Evolutionary conservation across 345 rosid genomes (phyloP).

Genomic region (Laguncularia racemosa): DNA sequence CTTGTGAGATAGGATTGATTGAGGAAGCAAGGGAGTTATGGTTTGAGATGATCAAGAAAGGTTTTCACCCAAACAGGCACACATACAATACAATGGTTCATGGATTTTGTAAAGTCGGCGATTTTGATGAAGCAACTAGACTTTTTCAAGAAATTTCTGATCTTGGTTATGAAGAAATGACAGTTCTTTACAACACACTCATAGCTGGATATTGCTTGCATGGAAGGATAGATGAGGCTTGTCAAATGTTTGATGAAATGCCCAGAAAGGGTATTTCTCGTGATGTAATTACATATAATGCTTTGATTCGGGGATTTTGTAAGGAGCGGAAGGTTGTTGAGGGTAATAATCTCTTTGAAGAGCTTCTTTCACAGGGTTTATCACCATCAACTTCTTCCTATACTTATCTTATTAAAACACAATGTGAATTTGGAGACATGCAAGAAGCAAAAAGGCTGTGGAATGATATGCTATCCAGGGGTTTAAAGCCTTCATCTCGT

Average conservation of each 20-base stretch:
- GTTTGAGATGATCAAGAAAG: constrained; percentile 44
- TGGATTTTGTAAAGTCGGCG: constrained; percentile 23
- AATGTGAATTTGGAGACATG: constrained; percentile 22
- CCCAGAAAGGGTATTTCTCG: constrained; percentile 36
- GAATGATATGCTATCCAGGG: constrained; percentile 25
- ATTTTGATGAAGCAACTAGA: constrained; percentile 23
- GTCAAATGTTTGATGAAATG: constrained; percentile 45
- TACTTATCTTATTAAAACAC: constrained; percentile 19
- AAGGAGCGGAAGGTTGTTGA: constrained; percentile 26
- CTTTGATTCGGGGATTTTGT: constrained; percentile 43
- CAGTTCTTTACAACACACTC: constrained; percentile 37
- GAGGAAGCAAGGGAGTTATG: constrained; percentile 35
- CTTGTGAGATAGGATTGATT: constrained; percentile 23
- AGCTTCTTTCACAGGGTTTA: constrained; percentile 31
- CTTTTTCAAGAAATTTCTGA: constrained; percentile 34
- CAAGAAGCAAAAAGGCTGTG: constrained; percentile 24
- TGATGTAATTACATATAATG: constrained; percentile 36
- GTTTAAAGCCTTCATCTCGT: constrained; percentile 16
- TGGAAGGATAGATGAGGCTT: constrained; percentile 36
- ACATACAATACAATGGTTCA: constrained; percentile 31
- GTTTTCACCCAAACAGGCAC: constrained; percentile 29
- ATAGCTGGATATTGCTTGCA: constrained; percentile 37
- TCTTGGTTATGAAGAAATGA: constrained; percentile 37
- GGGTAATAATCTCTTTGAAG: constrained; percentile 20
- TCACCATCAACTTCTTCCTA: constrained; percentile 22